Conservation (phyloP, 2,329 filamentous ascomycete species). For the Hymenoscyphus fructigenus region DNA sequence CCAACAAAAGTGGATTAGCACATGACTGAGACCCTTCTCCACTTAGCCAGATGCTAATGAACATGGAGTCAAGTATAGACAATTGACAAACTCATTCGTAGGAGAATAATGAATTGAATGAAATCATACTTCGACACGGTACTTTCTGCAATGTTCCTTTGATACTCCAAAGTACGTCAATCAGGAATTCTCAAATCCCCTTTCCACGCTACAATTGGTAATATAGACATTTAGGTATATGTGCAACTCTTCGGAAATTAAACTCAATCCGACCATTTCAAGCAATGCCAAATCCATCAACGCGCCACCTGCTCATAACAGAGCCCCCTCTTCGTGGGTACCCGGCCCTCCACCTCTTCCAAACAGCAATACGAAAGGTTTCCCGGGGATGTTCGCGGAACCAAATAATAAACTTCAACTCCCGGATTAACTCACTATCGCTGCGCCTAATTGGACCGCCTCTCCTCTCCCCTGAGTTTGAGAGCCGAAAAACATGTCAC, state of each 20-base stretch:
- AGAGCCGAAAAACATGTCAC: not conserved
- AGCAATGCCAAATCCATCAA: not conserved
- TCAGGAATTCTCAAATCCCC: not conserved
- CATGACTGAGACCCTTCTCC: too few species aligned
- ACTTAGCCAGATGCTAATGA: too few species aligned
- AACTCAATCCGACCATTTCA: not conserved
- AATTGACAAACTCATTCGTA: too few species aligned
- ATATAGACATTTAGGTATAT: not conserved
- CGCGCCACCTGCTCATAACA: not conserved
- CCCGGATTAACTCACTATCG: not conserved
- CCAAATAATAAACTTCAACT: not conserved
- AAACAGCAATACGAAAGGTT: not conserved
- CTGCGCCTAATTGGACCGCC: not conserved
- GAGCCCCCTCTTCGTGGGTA: not conserved
- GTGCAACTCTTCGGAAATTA: not conserved
- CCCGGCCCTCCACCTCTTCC: not conserved
- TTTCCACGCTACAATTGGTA: not conserved
- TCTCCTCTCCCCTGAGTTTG: not conserved
- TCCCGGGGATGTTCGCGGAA: conserved; percentile 3
- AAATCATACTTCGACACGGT: too few species aligned
- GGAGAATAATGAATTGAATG: too few species aligned
- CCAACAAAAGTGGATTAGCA: too few species aligned
- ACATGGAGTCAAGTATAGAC: too few species aligned
- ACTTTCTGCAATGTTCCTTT: too few species aligned
- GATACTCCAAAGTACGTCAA: too few species aligned